These are phyloP conservation scores for Phytophthora palmivora DNA, from an alignment of 352 stramenopile genomes.

Conservation along the genomic window DNA sequence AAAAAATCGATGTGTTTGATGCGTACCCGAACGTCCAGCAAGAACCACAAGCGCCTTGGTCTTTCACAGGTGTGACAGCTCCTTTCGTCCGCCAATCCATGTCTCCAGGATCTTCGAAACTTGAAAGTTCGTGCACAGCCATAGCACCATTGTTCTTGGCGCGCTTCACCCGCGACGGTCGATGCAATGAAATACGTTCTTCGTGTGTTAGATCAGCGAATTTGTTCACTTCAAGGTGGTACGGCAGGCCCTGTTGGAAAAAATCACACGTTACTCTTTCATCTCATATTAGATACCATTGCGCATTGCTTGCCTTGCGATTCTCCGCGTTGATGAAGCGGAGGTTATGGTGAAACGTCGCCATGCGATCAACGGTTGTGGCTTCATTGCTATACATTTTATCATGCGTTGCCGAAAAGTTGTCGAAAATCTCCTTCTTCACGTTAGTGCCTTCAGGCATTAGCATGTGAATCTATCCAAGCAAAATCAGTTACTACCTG, in stretches of 20 bases:
- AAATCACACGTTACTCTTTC: conserved; percentile 2
- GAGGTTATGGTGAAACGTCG: conserved; percentile 83
- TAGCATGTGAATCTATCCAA: conserved; percentile 81
- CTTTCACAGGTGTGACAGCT: conserved; percentile 90
- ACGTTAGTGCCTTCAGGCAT: conserved; percentile 69
- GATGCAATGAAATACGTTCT: conserved; percentile 64
- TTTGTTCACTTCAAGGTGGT: conserved; percentile 81
- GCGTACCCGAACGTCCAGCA: conserved; percentile 92
- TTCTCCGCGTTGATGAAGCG: conserved; percentile 90
- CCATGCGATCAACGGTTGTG: conserved; percentile 60
- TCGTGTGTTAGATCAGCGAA: conserved; percentile 85
- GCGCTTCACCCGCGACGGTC: conserved; percentile 53
- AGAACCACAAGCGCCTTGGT: conserved; percentile 92
- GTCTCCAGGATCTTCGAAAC: conserved; percentile 57
- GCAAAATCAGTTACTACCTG: conserved; percentile 5
- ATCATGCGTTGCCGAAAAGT: conserved; percentile 63
- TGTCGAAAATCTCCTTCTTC: conserved; percentile 74
- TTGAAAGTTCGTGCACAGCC: conserved; percentile 48
- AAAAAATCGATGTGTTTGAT: background rate
- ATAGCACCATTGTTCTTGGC: conserved; percentile 68
- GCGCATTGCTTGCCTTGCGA: conserved; percentile 52
- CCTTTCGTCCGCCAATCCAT: conserved; percentile 90
- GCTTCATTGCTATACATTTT: conserved; percentile 64
- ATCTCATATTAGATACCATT: background rate
- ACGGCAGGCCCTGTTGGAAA: conserved; percentile 78